Evolutionary conservation across 2,329 filamentous ascomycete species (phyloP), one percentile per base, ranked within the genome.

Genomic region (Fusarium abutilonis): DNA sequence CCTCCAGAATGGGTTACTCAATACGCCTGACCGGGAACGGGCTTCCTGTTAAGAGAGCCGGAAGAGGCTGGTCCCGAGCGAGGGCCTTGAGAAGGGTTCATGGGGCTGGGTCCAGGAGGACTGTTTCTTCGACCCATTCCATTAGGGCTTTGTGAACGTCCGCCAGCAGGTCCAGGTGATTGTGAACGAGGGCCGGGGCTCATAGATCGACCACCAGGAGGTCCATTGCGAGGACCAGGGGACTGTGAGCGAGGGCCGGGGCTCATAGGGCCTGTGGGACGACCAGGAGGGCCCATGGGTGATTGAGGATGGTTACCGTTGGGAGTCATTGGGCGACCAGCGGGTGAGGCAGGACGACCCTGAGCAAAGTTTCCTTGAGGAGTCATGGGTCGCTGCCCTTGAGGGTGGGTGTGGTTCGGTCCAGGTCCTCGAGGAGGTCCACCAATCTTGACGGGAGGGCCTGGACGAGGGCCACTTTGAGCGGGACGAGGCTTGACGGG

Each of bases 401-500:
- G 48, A n/a, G 52, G 26, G 8, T 54, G 49, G 28, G 56, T 58
- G 9, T 54, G 49, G 28, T 58, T 58, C 35, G 48, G 53, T 9
- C 52, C 61, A 21, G 67, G 66, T 38, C 70, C 64, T 41, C 61
- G 66, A 26, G 69, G 60, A 50, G 65, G 60, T 21, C 70, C 69
- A 9, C 51, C 60, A 5, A 64, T 60, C 26, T 83, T 86, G 47
- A 87, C 76, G 4, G 85, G 83, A 58, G 81, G 85, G 34, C 84
- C 84, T 59, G 60, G 59, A 15, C 81, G 79, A 48, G 82, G 82
- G 47, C 80, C 80, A 29, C 79, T 79, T 50, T 77, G 80, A 17
- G 79, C 80, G 36, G 85, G 81, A 41, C 93, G 89, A 42, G 93
- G 92, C 81, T 96, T 97, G 62, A 98, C 90, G 15, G 94, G 92